phyloP scores from a whole-genome alignment of 2,329 filamentous ascomycete genomes.

The Colletotrichum zoysiae region DNA sequence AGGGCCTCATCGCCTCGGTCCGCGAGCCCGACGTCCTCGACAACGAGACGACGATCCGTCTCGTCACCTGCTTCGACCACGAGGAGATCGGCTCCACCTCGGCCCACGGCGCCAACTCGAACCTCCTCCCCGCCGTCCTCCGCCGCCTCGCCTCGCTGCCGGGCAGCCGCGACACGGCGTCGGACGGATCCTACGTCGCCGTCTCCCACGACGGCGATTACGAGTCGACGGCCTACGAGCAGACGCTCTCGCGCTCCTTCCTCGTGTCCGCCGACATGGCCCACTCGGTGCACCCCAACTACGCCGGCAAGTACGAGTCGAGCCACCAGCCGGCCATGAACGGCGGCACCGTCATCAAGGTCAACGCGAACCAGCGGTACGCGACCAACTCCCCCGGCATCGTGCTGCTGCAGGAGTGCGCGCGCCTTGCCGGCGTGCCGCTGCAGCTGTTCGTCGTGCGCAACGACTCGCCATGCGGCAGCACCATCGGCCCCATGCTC shows the following conservation, averaged over 20 bases:
- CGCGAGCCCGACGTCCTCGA: constrained; percentile 73
- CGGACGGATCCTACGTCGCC: constrained; percentile 73
- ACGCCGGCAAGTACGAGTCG: constrained; percentile 88
- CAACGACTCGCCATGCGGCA: constrained; percentile 94
- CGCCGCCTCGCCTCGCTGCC: constrained; percentile 87
- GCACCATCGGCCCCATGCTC: constrained; percentile 98
- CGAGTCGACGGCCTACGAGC: constrained; percentile 87
- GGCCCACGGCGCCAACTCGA: constrained; percentile 93
- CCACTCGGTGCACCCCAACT: constrained; percentile 96
- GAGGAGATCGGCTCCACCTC: constrained; percentile 96
- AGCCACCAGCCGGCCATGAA: constrained; percentile 96
- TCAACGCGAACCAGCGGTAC: constrained; percentile 98
- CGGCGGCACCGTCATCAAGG: constrained; percentile 94
- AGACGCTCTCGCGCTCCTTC: constrained; percentile 91
- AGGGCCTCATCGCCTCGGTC: constrained; percentile 86
- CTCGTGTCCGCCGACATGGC: constrained; percentile 98
- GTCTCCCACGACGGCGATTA: constrained; percentile 69
- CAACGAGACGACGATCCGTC: constrained; percentile 83
- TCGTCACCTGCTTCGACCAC: constrained; percentile 97
- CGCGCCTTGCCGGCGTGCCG: constrained; percentile 80
- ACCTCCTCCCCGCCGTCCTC: constrained; percentile 88
- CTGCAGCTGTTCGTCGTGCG: constrained; percentile 96
- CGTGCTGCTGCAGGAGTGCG: constrained; percentile 90
- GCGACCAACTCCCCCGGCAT: constrained; percentile 97
- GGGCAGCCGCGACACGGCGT: constrained; percentile 64